Base-by-base conservation (phyloP, 495 filamentous ascomycete genomes). In the Penicillium silybi region DNA sequence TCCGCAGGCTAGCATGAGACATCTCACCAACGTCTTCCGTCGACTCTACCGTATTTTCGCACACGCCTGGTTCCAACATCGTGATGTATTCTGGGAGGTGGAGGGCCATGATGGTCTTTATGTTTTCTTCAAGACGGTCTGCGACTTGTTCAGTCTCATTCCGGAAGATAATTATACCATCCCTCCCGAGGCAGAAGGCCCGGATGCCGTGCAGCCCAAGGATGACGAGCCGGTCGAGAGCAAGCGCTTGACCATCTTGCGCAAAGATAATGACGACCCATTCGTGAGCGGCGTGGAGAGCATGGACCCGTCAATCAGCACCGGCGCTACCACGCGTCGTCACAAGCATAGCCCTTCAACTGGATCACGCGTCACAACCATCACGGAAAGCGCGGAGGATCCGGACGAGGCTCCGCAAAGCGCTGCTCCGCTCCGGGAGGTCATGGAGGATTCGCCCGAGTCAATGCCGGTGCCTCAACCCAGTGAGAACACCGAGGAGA, bases 51-150 rank as follows among this genome's bases (percentile, higher is more conserved):
- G 93, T 41, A 97, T 98, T 65, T 97, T 97, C 64, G 95, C 93
- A 44, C 93, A 98, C 61, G 93, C 93, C 10, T 98, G 93, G 93
- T 98, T 96, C 67, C 91, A 96, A 67, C 93, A 98, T 64, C 83
- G 90, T 17, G 83, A 83, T 44, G 85, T 95, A n/a, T 98, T 97
- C 63, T 97, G 92, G 91, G 83, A 88, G 35, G 86, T 97, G n/a
- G 95, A 98, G 67, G 80, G 79, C 11, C 80, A 88, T 64, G 86
- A 86, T 41, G 93, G 93, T 9, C 69, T 98, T 2, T 98, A 97
- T 65, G 78, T 93, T 35, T 86, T 98, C 53, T 97, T 97, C 78
- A 97, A 97, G 77, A 95, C 86, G 0, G 92, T 97, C 26, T 96
- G 91, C 61, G 93, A 97, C 61, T 78, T 82, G 58, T 97, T 96